Percentiles rank a stretch among this genome's conserved stretches.
Evolutionary conservation across 2,329 filamentous ascomycete species (phyloP).

Genomic region (Neoarthrinium moseri): DNA sequence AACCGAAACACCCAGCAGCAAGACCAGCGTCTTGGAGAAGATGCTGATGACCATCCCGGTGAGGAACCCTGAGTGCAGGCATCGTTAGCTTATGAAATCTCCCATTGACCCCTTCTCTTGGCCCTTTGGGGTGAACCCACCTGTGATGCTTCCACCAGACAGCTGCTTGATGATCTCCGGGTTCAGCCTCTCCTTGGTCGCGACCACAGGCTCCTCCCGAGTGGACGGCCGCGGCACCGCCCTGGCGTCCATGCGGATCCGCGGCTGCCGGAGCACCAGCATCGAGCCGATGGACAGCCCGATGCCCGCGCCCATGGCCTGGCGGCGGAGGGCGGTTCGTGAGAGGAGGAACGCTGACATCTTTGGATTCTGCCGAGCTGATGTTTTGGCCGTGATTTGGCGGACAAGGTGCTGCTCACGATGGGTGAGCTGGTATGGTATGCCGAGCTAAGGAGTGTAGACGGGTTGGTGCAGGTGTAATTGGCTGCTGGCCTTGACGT

Average conservation of each 20-base stretch:
- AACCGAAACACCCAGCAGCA: conserved; percentile 65
- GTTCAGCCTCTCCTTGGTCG: conserved; percentile 22
- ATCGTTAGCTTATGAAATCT: background rate
- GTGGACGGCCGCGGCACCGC: conserved; percentile 15
- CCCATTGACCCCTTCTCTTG: conserved; percentile 9
- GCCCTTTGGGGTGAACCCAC: conserved; percentile 35
- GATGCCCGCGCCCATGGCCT: conserved; percentile 29
- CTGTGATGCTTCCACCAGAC: conserved; percentile 53
- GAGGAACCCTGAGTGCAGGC: conserved; percentile 49
- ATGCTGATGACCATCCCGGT: conserved; percentile 64
- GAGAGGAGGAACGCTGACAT: conserved; percentile 18
- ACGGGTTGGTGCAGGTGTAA: too few species aligned
- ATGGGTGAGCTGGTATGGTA: too few species aligned
- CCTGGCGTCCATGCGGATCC: conserved; percentile 21
- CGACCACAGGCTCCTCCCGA: conserved; percentile 10
- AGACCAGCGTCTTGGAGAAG: conserved; percentile 68
- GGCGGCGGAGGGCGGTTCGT: conserved; percentile 26
- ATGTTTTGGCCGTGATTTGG: background rate
- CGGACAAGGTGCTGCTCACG: background rate
- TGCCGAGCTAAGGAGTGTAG: too few species aligned
- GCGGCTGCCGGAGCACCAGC: conserved; percentile 19
- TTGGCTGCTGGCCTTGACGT: too few species aligned
- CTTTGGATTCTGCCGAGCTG: background rate
- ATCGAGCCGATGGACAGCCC: conserved; percentile 32
- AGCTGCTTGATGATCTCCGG: conserved; percentile 44